Conservation (phyloP, 495 filamentous ascomycete genomes). For the Hypoxylon cercidicola region DNA sequence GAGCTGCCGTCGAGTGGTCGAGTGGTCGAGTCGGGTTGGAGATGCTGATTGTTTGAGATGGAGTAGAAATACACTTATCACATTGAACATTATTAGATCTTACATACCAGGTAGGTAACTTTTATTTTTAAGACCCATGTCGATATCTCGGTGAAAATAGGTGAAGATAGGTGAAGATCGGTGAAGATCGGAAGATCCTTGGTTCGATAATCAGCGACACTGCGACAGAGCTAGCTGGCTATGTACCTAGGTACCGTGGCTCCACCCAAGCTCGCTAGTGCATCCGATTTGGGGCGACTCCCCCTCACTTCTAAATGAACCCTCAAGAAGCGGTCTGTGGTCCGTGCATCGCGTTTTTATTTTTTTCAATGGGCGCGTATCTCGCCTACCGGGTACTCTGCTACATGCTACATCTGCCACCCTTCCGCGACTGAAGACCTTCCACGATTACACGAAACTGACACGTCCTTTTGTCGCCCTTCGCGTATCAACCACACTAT, state of each 20-base stretch:
- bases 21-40: too few relatives aligned
- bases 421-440: constrained; percentile 41
- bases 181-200: too few relatives aligned
- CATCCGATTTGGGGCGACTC: constrained; percentile 14
- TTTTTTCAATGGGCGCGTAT: constrained; percentile 12
- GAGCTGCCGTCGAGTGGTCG: too few relatives aligned
- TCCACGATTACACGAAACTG: constrained; percentile 49
- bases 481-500: constrained; percentile 42
- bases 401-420: constrained; percentile 22
- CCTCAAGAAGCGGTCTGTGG: constrained; percentile 35
- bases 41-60: too few relatives aligned
- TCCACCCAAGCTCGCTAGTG: constrained; percentile 9
- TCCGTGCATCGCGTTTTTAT: constrained; percentile 29
- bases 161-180: too few relatives aligned
- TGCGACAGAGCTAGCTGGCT: too few relatives aligned
- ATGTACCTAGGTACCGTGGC: background rate
- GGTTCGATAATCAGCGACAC: too few relatives aligned
- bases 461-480: constrained; percentile 46
- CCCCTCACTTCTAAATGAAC: constrained; percentile 29
- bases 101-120: too few relatives aligned
- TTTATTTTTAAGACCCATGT: too few relatives aligned
- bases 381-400: constrained; percentile 33
- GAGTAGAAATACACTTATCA: too few relatives aligned
- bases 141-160: too few relatives aligned
- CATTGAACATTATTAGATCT: too few relatives aligned